Conservation (phyloP, 352 stramenopile species). For the Blastocystis sp. region DNA sequence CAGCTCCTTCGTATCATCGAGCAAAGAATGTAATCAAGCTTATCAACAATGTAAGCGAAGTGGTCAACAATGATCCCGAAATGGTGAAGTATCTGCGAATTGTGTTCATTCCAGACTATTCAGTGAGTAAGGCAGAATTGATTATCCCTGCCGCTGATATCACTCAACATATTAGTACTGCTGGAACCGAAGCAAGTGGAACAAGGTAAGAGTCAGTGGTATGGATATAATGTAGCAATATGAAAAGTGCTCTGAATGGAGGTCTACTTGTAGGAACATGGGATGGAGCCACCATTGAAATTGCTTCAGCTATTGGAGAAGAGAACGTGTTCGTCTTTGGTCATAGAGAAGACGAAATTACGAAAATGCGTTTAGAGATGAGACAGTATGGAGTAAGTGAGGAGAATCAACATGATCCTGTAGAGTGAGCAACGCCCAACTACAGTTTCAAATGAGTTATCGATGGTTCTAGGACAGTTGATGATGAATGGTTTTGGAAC, state of each 20-base stretch:
- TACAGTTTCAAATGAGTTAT: constrained; percentile 32
- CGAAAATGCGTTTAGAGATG: constrained; percentile 31
- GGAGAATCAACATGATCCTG: background rate
- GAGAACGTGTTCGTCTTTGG: constrained; percentile 67
- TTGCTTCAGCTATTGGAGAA: constrained; percentile 63
- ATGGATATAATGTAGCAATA: constrained; percentile 7
- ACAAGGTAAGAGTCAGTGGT: constrained; percentile 32
- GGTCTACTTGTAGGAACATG: constrained; percentile 65
- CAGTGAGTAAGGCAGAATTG: constrained; percentile 63
- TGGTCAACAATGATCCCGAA: constrained; percentile 65
- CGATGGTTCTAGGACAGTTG: constrained; percentile 53
- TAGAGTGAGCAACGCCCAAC: constrained; percentile 14
- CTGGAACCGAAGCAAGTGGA: constrained; percentile 64
- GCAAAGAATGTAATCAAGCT: constrained; percentile 67
- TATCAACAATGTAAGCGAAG: constrained; percentile 62
- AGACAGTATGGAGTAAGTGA: background rate
- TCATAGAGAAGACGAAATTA: constrained; percentile 61
- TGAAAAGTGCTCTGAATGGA: constrained; percentile 64
- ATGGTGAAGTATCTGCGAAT: constrained; percentile 63
- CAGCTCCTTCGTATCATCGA: constrained; percentile 64
- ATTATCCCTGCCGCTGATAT: constrained; percentile 65
- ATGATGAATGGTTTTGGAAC: constrained; percentile 23
- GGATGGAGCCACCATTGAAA: constrained; percentile 66
- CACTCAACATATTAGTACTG: constrained; percentile 65
- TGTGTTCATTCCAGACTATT: constrained; percentile 65